Evolutionary conservation across 164 flowering plant species (phyloP).

Genomic region (Aristolochia contorta): DNA sequence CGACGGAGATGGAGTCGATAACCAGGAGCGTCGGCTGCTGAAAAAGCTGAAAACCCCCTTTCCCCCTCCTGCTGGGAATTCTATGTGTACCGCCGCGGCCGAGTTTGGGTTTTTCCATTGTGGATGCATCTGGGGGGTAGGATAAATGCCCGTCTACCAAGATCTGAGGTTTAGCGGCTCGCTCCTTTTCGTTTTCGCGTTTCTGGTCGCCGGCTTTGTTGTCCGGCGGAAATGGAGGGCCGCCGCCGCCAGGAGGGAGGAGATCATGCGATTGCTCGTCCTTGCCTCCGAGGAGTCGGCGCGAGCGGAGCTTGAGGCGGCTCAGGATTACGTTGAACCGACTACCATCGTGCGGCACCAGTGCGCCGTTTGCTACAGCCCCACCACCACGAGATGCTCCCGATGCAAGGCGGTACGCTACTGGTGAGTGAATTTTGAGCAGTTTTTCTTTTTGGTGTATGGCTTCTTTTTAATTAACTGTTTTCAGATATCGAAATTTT

Average conservation of each 20-base stretch:
- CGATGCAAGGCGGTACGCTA: slow-evolving; percentile 63
- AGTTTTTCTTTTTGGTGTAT: not conserved
- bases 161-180: slow-evolving; percentile 53
- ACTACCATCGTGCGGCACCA: slow-evolving; percentile 11
- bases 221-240: slow-evolving; percentile 53
- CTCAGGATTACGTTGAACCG: slow-evolving; percentile 15
- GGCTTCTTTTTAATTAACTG: not conserved
- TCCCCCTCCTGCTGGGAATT: not conserved
- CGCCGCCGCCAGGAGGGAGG: slow-evolving; percentile 41
- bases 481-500: too few species aligned
- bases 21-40: not conserved
- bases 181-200: slow-evolving; percentile 16
- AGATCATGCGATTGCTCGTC: slow-evolving; percentile 49
- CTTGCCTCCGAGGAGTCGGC: slow-evolving; percentile 61
- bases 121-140: slow-evolving; percentile 12
- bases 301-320: slow-evolving; percentile 60
- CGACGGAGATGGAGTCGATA: too few species aligned
- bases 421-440: slow-evolving; percentile 32
- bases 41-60: not conserved
- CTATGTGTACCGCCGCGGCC: slow-evolving; percentile 5
- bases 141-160: slow-evolving; percentile 56
- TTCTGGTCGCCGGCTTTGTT: slow-evolving; percentile 24
- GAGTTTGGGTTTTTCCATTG: not conserved
- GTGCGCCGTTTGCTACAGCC: slow-evolving; percentile 50
- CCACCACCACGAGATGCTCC: slow-evolving; percentile 66